Conservation (phyloP, 345 rosid species). For the Pseudoturritis turrita region DNA sequence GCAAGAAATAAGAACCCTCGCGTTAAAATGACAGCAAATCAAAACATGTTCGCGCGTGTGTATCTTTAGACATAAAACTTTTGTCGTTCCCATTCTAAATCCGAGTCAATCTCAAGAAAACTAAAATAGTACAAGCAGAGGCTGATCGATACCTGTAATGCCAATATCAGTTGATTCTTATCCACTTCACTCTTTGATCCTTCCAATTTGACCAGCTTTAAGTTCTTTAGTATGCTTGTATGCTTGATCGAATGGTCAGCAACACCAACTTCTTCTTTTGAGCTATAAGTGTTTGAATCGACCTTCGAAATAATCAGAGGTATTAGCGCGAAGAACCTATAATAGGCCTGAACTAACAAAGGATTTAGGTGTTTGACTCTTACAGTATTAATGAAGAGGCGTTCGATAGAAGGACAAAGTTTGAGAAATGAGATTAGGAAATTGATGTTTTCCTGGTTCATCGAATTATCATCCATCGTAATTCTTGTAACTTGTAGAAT, state of each 20-base stretch:
- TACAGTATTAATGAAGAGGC: slow-evolving; percentile 51
- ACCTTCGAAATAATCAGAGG: slow-evolving; percentile 31
- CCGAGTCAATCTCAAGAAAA: neutral
- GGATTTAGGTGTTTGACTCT: slow-evolving; percentile 15
- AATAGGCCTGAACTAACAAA: neutral
- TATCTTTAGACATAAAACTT: neutral
- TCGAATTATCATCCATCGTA: slow-evolving; percentile 57
- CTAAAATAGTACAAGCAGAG: neutral
- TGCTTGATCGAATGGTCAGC: slow-evolving; percentile 27
- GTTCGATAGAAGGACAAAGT: slow-evolving; percentile 50
- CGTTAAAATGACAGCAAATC: neutral
- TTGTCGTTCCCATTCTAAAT: neutral
- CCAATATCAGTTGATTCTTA: slow-evolving; percentile 26
- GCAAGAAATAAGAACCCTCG: slow-evolving; percentile 11
- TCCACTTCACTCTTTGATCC: slow-evolving; percentile 34
- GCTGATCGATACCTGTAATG: slow-evolving; percentile 29
- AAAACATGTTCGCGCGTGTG: slow-evolving; percentile 17
- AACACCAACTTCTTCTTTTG: slow-evolving; percentile 6
- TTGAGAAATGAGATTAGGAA: slow-evolving; percentile 45
- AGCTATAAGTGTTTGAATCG: slow-evolving; percentile 36
- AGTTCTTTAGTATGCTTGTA: slow-evolving; percentile 23
- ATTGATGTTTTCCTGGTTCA: slow-evolving; percentile 29
- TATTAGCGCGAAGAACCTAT: neutral
- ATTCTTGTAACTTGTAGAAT: slow-evolving; percentile 49
- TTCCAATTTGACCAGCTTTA: slow-evolving; percentile 43